A percentile compares a stretch with the other conserved stretches of the same genome.
Evolutionary conservation across 2,329 filamentous ascomycete genomes (phyloP).

Genomic region (Aureobasidium sp.): DNA sequence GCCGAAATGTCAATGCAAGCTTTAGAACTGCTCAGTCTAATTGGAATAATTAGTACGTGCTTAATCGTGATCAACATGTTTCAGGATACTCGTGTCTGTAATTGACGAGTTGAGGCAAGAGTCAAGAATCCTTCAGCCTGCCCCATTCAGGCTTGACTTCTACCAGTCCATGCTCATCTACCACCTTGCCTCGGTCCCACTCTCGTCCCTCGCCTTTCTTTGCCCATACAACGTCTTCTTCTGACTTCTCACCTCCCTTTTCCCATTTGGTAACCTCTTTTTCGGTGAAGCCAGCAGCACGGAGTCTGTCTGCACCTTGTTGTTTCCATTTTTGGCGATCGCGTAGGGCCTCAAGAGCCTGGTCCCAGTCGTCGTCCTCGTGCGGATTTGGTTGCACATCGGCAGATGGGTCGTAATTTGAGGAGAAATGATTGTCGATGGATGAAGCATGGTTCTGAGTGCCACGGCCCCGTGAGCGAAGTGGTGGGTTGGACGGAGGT

Average conservation of each 20-base stretch:
- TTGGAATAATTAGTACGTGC: background rate
- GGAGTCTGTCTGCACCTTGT: constrained; percentile 67
- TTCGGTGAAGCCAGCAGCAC: constrained; percentile 70
- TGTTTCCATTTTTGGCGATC: constrained; percentile 74
- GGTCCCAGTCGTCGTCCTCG: constrained; percentile 60
- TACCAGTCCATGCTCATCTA: constrained; percentile 42
- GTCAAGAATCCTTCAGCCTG: constrained; percentile 13
- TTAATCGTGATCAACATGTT: background rate
- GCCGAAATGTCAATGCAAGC: background rate
- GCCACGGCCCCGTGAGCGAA: constrained; percentile 64
- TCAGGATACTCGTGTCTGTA: background rate
- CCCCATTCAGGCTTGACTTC: constrained; percentile 15
- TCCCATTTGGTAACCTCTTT: constrained; percentile 68
- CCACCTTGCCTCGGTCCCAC: constrained; percentile 60
- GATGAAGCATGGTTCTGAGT: constrained; percentile 50
- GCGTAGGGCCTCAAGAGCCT: constrained; percentile 67
- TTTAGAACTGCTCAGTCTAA: background rate
- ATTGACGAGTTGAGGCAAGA: background rate
- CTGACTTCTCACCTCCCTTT: constrained; percentile 53
- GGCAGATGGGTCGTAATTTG: constrained; percentile 53
- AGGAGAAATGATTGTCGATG: constrained; percentile 75
- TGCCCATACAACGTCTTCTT: constrained; percentile 39
- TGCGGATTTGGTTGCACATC: constrained; percentile 35
- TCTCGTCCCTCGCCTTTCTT: constrained; percentile 50
- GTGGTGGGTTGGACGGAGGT: constrained; percentile 42